These are phyloP conservation scores for Lichtheimia ornata DNA, from an alignment of 371 early-diverging fungal genomes.

Conservation along the genomic window DNA sequence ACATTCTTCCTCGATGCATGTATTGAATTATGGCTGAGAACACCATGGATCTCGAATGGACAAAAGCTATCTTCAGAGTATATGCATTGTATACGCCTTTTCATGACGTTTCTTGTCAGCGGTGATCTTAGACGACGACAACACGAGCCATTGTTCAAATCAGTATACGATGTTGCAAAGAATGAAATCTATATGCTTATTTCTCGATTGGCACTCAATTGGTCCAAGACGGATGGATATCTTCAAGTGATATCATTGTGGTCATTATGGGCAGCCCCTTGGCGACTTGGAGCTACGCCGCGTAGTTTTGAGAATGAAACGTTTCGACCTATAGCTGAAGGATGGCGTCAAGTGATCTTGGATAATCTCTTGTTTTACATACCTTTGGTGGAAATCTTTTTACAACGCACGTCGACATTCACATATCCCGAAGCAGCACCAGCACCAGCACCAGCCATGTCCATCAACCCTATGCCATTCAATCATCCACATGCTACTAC, in stretches of 20 bases:
- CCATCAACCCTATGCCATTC: not conserved
- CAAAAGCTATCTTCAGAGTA: slow-evolving; percentile 20
- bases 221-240: slow-evolving; percentile 31
- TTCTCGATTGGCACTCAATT: slow-evolving; percentile 36
- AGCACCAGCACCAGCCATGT: not conserved
- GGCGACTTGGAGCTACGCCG: slow-evolving; percentile 21
- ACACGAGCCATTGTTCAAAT: slow-evolving; percentile 8
- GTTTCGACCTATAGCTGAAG: slow-evolving; percentile 16
- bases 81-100: slow-evolving; percentile 23
- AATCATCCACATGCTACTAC: too few relatives aligned
- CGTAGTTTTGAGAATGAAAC: not conserved
- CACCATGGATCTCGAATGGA: slow-evolving; percentile 22
- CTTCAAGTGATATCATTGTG: slow-evolving; percentile 32
- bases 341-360: slow-evolving; percentile 28
- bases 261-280: slow-evolving; percentile 38
- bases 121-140: slow-evolving; percentile 24
- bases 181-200: slow-evolving; percentile 32
- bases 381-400: slow-evolving; percentile 24
- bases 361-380: slow-evolving; percentile 37
- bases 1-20: slow-evolving; percentile 33
- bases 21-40: slow-evolving; percentile 39
- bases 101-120: slow-evolving; percentile 29
- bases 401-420: slow-evolving; percentile 27
- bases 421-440: slow-evolving; percentile 13
- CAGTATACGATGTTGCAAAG: slow-evolving; percentile 19